Base-by-base conservation (phyloP, 2,329 filamentous ascomycete genomes). In the Macrophomina phaseolina region DNA sequence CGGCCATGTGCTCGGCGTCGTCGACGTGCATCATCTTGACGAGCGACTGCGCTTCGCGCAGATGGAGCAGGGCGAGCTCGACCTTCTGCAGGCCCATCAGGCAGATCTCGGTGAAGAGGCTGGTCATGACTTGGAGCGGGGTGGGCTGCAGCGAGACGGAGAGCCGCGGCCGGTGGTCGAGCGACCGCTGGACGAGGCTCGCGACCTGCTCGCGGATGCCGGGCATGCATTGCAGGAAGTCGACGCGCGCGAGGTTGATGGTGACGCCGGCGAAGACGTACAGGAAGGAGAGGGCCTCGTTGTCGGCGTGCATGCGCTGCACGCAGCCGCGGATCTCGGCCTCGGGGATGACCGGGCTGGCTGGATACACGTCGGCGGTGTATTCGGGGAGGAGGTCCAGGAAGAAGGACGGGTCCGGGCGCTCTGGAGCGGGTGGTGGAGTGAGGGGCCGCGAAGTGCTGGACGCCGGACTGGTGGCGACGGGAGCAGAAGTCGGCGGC, bases 11-110 rank as follows among this genome's bases (percentile, higher is more conserved):
- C 4, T 79, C 74, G n/a, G 76, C 73, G 48, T 80, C 78, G 66
- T 82, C 79, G 18, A 83, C 77, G 11, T 81, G 78, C 8, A 36
- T 14, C 58, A 62, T 62, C n/a, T 62, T 62, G 42, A 62, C 45
- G 77, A 94, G 82, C 5, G 91, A 93, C 1, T 88, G 90, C 5
- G 90, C 90, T 77, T 95, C 91, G 32, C 91, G 88, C 9, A 94
- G 81, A 75, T 92, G 88, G 74, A 89, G 93, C 91, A 91, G 94
- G 1, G 91, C 91, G 76, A 89, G 89, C 69, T 91, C 88, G 75
- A 93, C 90, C 75, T 89, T 83, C 69, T 93, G 90, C 55, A 92
- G 80, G 45, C 87, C 89, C 68, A 90, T 90, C 75, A 90, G 87
- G 67, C 89, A 90, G 45, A 87, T 90, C 72, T 92, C 93, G 32